These are phyloP conservation scores for Lupinus albus DNA, from an alignment of 306 rosid genomes.

Conservation along the genomic window DNA sequence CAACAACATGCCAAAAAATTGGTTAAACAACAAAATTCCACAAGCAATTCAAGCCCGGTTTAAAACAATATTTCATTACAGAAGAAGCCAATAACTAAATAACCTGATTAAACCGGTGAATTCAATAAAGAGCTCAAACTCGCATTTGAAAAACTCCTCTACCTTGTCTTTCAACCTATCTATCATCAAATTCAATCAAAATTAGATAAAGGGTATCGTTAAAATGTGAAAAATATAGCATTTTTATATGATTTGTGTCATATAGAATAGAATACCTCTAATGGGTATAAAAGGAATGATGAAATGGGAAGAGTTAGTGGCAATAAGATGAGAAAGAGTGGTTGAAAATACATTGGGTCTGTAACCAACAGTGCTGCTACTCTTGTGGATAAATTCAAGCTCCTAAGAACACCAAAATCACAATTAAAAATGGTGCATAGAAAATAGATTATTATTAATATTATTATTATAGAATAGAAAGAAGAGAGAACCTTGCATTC, in stretches of 20 bases:
- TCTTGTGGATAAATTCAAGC: conserved; percentile 87
- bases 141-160: conserved; percentile 80
- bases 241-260: neutral
- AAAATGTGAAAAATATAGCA: neutral
- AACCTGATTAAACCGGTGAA: conserved; percentile 95
- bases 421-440: neutral
- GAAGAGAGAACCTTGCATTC: conserved; percentile 54
- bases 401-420: conserved; percentile 44
- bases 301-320: conserved; percentile 70
- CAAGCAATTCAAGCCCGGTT: neutral
- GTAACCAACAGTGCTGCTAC: conserved; percentile 84
- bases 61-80: neutral
- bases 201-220: neutral
- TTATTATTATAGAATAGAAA: neutral
- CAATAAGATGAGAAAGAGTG: conserved; percentile 82
- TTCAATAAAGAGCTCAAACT: conserved; percentile 78
- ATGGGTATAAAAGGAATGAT: conserved; percentile 79
- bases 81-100: conserved; percentile 26
- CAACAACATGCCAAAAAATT: conserved; percentile 20
- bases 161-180: conserved; percentile 89
- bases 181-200: conserved; percentile 39
- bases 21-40: neutral
- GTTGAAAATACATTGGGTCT: conserved; percentile 85
- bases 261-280: conserved; percentile 48
- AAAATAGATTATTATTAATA: too few relatives aligned